Conservation (phyloP, 495 filamentous ascomycete genomes). For the Aspergillus sclerotiicarbonarius region DNA sequence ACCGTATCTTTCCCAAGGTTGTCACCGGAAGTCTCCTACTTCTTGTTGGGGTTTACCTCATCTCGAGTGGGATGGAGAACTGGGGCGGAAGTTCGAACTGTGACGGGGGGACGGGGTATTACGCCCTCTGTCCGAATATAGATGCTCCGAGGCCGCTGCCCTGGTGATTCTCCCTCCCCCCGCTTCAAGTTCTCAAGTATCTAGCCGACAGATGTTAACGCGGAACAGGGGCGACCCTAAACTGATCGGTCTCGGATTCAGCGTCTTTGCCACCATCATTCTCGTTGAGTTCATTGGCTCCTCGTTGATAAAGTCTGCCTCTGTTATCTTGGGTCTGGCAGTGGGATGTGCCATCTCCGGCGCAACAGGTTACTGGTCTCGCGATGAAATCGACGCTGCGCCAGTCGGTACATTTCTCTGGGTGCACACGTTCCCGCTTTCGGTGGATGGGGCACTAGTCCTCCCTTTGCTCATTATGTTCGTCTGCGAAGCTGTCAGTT, state of each 20-base stretch:
- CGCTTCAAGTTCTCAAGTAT: background rate
- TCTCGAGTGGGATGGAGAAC: constrained; percentile 69
- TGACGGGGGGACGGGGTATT: constrained; percentile 49
- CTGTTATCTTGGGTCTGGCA: constrained; percentile 72
- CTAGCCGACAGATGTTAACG: background rate
- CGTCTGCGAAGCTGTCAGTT: constrained; percentile 66
- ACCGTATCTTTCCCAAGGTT: constrained; percentile 76
- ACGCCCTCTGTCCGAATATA: constrained; percentile 64
- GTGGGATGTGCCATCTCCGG: constrained; percentile 79
- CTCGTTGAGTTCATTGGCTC: constrained; percentile 74
- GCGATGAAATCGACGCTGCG: constrained; percentile 56
- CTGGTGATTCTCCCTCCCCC: constrained; percentile 32
- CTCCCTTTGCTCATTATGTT: constrained; percentile 64
- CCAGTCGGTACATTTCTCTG: constrained; percentile 81
- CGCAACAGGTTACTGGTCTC: constrained; percentile 74
- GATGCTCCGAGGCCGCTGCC: constrained; percentile 69
- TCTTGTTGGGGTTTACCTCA: constrained; percentile 69
- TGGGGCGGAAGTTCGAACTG: constrained; percentile 75
- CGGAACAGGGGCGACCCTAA: constrained; percentile 66
- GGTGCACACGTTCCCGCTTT: constrained; percentile 76
- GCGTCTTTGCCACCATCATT: constrained; percentile 78
- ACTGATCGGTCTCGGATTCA: constrained; percentile 79
- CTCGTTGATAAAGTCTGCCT: constrained; percentile 66
- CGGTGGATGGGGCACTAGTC: constrained; percentile 74
- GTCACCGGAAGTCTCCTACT: constrained; percentile 77